These are phyloP conservation scores for Carex parvula DNA, from an alignment of 176 grass and related monocot genomes.

Conservation along the genomic window DNA sequence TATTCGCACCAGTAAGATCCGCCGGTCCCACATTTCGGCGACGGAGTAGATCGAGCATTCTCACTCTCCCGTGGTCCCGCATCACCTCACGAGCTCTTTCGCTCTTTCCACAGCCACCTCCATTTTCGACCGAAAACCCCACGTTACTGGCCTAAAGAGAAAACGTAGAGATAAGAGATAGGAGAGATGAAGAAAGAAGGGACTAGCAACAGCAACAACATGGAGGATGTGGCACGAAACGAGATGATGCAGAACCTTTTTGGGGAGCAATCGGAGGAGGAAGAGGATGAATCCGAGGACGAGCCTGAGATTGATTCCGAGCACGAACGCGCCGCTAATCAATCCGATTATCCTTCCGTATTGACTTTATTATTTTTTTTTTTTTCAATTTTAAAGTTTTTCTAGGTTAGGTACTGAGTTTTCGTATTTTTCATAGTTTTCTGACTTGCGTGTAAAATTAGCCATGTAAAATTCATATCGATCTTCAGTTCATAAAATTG, in stretches of 20 bases:
- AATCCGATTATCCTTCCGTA: slow-evolving; percentile 48
- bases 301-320: slow-evolving; percentile 58
- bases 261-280: slow-evolving; percentile 91
- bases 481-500: background rate
- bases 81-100: background rate
- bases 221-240: slow-evolving; percentile 67
- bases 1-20: background rate
- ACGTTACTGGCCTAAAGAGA: background rate
- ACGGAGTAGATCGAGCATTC: background rate
- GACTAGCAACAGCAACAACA: slow-evolving; percentile 16
- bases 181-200: slow-evolving; percentile 43
- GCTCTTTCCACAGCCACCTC: background rate
- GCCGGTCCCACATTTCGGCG: background rate
- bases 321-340: slow-evolving; percentile 41
- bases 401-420: background rate
- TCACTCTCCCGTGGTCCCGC: background rate
- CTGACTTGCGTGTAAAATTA: background rate
- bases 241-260: slow-evolving; percentile 99
- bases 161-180: slow-evolving; percentile 11
- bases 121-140: background rate
- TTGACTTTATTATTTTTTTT: background rate
- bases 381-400: background rate
- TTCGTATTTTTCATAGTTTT: background rate
- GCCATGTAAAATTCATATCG: background rate
- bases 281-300: slow-evolving; percentile 48